Evolutionary conservation across 176 grass and related monocot genomes (phyloP).

Genomic region (Oryza punctata): DNA sequence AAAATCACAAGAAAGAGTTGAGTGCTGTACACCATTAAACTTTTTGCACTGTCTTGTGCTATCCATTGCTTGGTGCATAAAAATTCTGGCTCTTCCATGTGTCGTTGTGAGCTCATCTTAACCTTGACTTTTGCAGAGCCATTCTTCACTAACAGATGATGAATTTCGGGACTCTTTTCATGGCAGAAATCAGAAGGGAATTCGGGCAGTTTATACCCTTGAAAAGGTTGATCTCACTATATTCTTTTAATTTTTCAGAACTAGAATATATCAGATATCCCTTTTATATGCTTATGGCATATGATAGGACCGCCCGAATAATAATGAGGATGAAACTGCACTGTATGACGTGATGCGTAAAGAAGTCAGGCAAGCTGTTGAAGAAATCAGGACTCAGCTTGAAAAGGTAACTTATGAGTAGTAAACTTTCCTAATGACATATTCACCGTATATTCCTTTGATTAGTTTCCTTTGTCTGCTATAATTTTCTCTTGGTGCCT

Average conservation of each 20-base stretch:
- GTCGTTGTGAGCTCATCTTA: neutral
- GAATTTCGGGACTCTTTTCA: slow-evolving; percentile 61
- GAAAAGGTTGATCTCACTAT: slow-evolving; percentile 59
- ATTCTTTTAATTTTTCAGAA: neutral
- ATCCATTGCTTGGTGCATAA: neutral
- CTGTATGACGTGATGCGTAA: slow-evolving; percentile 80
- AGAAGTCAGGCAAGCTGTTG: slow-evolving; percentile 88
- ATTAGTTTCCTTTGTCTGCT: slow-evolving; percentile 18
- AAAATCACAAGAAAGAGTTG: neutral
- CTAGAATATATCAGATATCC: neutral
- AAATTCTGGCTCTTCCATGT: slow-evolving; percentile 7
- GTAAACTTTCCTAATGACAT: neutral
- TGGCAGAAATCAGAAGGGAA: slow-evolving; percentile 55
- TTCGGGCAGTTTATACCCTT: slow-evolving; percentile 44
- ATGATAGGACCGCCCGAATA: slow-evolving; percentile 42
- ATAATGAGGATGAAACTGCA: slow-evolving; percentile 39
- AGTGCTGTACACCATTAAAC: neutral
- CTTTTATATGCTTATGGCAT: slow-evolving; percentile 19
- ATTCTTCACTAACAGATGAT: slow-evolving; percentile 98
- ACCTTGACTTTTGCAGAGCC: slow-evolving; percentile 57
- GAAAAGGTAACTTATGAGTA: slow-evolving; percentile 52
- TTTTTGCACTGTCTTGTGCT: neutral
- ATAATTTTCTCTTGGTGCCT: slow-evolving; percentile 1
- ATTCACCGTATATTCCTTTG: neutral
- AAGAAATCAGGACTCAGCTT: slow-evolving; percentile 84